Evolutionary conservation across 169 alveolate genomes (phyloP).

Genomic region (Plasmodium malariae): DNA sequence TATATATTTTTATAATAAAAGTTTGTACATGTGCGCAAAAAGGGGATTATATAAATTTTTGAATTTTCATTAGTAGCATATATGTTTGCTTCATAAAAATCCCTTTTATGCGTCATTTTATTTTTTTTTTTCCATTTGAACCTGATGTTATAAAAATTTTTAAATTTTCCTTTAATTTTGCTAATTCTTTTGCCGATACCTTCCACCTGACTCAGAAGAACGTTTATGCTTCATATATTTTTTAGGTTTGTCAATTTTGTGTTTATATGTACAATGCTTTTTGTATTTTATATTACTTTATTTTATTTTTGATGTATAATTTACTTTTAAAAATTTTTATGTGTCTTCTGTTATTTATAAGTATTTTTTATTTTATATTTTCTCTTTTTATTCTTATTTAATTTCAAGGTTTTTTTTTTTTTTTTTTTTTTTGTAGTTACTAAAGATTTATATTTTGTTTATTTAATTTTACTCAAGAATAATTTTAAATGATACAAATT

Average conservation of each 20-base stretch:
- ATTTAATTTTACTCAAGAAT: background rate
- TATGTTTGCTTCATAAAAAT: background rate
- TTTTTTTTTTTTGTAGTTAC: too few relatives aligned
- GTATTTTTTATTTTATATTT: too few relatives aligned
- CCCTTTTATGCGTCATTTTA: background rate
- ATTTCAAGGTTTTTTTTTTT: background rate
- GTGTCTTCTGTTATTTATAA: background rate
- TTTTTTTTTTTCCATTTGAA: constrained; percentile 4
- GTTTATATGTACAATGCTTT: background rate
- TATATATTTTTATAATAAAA: background rate
- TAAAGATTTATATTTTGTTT: background rate
- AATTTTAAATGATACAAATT: background rate
- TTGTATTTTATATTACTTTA: too few relatives aligned
- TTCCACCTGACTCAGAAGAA: constrained; percentile 31
- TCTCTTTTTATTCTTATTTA: background rate
- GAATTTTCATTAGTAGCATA: background rate
- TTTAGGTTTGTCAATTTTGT: background rate
- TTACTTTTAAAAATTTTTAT: background rate
- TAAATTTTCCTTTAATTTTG: constrained; percentile 69
- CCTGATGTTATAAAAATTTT: constrained; percentile 73
- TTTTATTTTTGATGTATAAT: too few relatives aligned
- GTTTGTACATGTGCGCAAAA: constrained; percentile 3
- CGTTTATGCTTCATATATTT: background rate
- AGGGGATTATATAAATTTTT: background rate
- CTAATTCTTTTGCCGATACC: constrained; percentile 68